These are phyloP conservation scores for Arxiozyma telluris DNA, from an alignment of 1,139 yeast species.

Conservation along the genomic window DNA sequence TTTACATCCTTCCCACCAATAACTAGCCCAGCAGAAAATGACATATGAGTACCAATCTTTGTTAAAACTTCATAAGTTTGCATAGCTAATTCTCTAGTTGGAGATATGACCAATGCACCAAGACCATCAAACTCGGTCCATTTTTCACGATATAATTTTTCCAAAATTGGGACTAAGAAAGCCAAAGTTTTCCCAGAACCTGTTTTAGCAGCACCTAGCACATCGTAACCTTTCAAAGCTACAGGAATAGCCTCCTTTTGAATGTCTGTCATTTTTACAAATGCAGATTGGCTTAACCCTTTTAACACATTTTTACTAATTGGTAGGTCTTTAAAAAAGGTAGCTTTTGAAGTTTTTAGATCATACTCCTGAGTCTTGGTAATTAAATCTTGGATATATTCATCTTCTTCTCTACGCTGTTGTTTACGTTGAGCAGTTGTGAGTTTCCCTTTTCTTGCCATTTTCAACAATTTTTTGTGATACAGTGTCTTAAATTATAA, in stretches of 20 bases:
- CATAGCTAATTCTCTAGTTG: slow-evolving; percentile 89
- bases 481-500: background rate
- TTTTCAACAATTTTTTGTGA: slow-evolving; percentile 9
- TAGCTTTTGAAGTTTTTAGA: slow-evolving; percentile 30
- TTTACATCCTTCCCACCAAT: slow-evolving; percentile 95
- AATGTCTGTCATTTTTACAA: slow-evolving; percentile 72
- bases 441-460: slow-evolving; percentile 37
- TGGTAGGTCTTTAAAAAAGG: slow-evolving; percentile 63
- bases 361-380: slow-evolving; percentile 45
- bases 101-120: slow-evolving; percentile 86
- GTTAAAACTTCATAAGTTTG: slow-evolving; percentile 87
- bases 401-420: slow-evolving; percentile 37
- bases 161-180: slow-evolving; percentile 77
- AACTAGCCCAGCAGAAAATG: slow-evolving; percentile 87
- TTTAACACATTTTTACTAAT: slow-evolving; percentile 53
- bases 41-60: slow-evolving; percentile 71
- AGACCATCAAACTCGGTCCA: slow-evolving; percentile 89
- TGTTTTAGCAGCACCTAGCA: slow-evolving; percentile 88
- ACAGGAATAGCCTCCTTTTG: slow-evolving; percentile 73
- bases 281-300: slow-evolving; percentile 69
- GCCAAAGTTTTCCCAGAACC: slow-evolving; percentile 97
- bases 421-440: slow-evolving; percentile 36
- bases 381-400: slow-evolving; percentile 39
- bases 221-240: slow-evolving; percentile 72
- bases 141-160: slow-evolving; percentile 55